A percentile compares a stretch with the other conserved stretches of the same genome.
Evolutionary conservation across 129 eudicot genomes (phyloP).

Genomic region (Escallonia rubra): DNA sequence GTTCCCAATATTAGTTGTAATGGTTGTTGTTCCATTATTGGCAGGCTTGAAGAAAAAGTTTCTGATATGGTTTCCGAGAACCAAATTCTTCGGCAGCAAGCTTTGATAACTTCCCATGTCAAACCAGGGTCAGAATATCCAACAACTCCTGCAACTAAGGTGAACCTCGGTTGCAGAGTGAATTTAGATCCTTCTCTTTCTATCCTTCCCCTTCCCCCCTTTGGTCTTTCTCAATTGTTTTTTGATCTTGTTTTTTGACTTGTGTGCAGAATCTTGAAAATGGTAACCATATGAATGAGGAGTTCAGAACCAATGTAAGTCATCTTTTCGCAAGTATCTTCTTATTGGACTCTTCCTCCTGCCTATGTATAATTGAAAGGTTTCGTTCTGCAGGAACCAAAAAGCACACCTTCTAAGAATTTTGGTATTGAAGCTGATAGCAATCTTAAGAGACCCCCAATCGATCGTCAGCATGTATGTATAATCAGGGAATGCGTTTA

Average conservation of each 20-base stretch:
- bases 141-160: constrained; percentile 48
- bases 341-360: neutral
- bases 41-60: constrained; percentile 85
- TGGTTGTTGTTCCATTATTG: constrained; percentile 12
- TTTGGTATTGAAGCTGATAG: constrained; percentile 55
- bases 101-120: constrained; percentile 37
- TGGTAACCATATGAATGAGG: constrained; percentile 57
- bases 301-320: constrained; percentile 31
- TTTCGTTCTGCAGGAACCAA: constrained; percentile 55
- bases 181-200: neutral
- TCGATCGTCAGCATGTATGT: constrained; percentile 86
- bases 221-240: neutral
- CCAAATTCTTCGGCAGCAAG: constrained; percentile 70
- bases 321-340: constrained; percentile 3
- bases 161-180: constrained; percentile 10
- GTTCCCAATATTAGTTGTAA: constrained; percentile 12
- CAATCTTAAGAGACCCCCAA: constrained; percentile 68
- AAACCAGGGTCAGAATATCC: constrained; percentile 41
- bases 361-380: neutral
- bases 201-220: neutral
- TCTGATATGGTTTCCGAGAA: constrained; percentile 85
- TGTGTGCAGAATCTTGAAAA: constrained; percentile 50
- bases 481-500: constrained; percentile 1
- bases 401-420: constrained; percentile 52
- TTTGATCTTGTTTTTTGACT: constrained; percentile 2